Percentiles rank a stretch among this genome's conserved stretches.
phyloP scores from a whole-genome alignment of 108 stramenopile species.

The Nitzschia sp. region DNA sequence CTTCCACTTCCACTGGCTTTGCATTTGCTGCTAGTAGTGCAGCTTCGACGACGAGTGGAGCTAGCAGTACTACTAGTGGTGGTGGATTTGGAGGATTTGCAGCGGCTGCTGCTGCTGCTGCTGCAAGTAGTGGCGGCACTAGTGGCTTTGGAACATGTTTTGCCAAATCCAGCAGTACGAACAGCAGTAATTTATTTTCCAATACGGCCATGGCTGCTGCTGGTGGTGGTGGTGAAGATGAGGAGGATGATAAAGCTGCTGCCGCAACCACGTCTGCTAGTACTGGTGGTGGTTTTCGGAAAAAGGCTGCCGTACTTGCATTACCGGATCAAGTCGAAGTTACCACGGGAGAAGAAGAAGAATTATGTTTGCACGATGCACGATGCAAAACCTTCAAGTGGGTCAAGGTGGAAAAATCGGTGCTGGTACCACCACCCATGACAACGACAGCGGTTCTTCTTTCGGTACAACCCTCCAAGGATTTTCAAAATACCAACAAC shows the following conservation, averaged over 20 bases:
- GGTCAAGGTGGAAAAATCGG: constrained; percentile 21
- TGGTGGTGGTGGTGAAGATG: neutral
- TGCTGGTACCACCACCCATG: neutral
- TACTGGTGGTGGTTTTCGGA: neutral
- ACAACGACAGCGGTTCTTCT: constrained; percentile 6
- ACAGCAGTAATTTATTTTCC: neutral
- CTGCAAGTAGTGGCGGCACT: neutral
- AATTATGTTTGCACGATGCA: constrained; percentile 53
- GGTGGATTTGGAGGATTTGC: neutral
- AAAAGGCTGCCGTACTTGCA: neutral
- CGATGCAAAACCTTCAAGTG: constrained; percentile 66
- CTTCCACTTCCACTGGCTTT: constrained; percentile 2
- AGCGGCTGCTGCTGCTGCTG: neutral
- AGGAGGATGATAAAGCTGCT: neutral
- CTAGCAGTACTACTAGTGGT: neutral
- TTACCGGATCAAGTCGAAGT: constrained; percentile 34
- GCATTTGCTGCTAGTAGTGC: neutral
- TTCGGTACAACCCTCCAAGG: constrained; percentile 30
- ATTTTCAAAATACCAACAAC: constrained; percentile 10
- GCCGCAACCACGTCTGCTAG: neutral
- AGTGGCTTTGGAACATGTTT: neutral
- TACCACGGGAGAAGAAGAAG: constrained; percentile 72
- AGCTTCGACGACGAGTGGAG: neutral
- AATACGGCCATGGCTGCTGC: neutral
- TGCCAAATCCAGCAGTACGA: neutral